These are phyloP conservation scores for Fraxinus paxiana DNA, from an alignment of 305 asterid genomes.

Conservation along the genomic window DNA sequence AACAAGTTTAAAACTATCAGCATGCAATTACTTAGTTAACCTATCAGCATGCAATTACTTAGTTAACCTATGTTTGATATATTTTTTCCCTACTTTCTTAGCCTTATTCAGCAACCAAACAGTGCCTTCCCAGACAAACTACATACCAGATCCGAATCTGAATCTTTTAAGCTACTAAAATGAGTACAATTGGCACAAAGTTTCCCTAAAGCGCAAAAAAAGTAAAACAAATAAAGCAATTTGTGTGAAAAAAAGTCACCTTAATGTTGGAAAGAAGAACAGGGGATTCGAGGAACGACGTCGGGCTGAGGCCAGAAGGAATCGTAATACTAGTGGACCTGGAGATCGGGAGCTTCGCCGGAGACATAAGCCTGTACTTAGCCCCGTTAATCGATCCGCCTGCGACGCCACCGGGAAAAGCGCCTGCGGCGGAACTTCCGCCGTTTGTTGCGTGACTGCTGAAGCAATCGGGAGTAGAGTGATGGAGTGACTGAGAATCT, in stretches of 20 bases:
- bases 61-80: background rate
- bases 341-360: constrained; percentile 97
- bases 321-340: constrained; percentile 75
- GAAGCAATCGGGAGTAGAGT: constrained; percentile 30
- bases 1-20: background rate
- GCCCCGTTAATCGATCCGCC: constrained; percentile 62
- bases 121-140: background rate
- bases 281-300: constrained; percentile 92
- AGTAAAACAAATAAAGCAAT: background rate
- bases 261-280: constrained; percentile 88
- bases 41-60: background rate
- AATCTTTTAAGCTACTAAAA: constrained; percentile 20
- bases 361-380: constrained; percentile 82
- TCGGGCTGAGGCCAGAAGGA: constrained; percentile 95
- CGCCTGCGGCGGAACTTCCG: constrained; percentile 8
- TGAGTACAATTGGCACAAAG: constrained; percentile 6
- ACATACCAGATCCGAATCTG: constrained; percentile 30
- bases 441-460: constrained; percentile 21
- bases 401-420: constrained; percentile 14
- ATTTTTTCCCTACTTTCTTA: background rate
- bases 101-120: background rate
- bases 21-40: background rate
- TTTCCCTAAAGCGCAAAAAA: background rate
- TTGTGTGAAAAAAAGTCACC: constrained; percentile 36
- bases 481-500: constrained; percentile 43